phyloP scores from a whole-genome alignment of 352 stramenopile genomes.

The Pythium folliculosum region DNA sequence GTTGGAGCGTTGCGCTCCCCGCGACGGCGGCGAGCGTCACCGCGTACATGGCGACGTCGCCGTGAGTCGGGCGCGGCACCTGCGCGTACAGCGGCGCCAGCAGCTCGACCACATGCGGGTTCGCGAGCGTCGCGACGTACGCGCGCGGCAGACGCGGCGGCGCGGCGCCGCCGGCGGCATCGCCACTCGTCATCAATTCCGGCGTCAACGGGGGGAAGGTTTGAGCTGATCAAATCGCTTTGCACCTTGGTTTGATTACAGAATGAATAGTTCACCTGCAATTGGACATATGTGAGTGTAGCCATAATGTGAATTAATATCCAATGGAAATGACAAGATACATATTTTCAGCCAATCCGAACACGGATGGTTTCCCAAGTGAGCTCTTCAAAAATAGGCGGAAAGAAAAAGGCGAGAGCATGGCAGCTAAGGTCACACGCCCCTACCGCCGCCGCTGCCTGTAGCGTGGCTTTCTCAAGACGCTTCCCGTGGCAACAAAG shows the following conservation, averaged over 20 bases:
- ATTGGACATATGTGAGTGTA: too few species aligned
- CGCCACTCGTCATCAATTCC: background rate
- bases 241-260: too few species aligned
- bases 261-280: too few species aligned
- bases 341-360: slow-evolving; percentile 11
- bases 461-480: background rate
- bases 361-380: background rate
- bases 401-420: background rate
- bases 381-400: slow-evolving; percentile 23
- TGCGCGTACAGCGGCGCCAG: slow-evolving; percentile 5
- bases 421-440: background rate
- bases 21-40: background rate
- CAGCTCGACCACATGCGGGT: slow-evolving; percentile 12
- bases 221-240: too few species aligned
- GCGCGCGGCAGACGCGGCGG: background rate
- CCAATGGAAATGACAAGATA: background rate
- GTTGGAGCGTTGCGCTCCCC: background rate
- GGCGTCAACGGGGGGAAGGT: background rate
- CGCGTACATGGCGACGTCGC: background rate
- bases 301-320: background rate
- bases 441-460: background rate
- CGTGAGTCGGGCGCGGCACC: background rate
- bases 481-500: background rate
- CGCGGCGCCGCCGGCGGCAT: background rate
- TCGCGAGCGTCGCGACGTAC: background rate